Base-by-base conservation (phyloP, 192 early-diverging fungal genomes). In the Coemansia sp. region DNA sequence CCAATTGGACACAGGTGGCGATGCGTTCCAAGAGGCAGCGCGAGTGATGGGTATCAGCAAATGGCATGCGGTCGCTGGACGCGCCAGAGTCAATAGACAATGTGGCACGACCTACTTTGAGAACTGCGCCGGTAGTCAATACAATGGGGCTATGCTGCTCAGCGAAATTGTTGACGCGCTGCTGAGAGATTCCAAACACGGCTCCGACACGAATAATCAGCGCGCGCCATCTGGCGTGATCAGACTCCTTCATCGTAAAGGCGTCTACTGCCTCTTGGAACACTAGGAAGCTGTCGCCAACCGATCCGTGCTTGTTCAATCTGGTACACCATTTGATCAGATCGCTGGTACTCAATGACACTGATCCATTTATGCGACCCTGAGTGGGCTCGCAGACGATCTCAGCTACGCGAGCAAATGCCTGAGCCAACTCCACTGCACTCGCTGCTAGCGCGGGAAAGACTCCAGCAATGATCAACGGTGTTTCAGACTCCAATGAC, bases 301-400 rank as follows among this genome's bases (percentile, higher is more conserved):
- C 73, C 2, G 47, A 50, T 30, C 32, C 68, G 57, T 57, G 64
- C 33, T 42, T 43, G 35, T 86, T 80, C 64, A 95, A 85, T 62
- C 96, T 88, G 3, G 84, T 62, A 72, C 94, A 96, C 95, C 95
- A 98, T 66, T 94, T 94, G 77, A 97, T 86, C 40, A 98, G 77
- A 75, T 97, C 96, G 53, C 96, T 86, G 6, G 94, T 85, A 14
- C 93, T 93, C 30, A 95, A 85, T 35, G 70, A 17, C 91, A 10
- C 53, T 4, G 87, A 32, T 75, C 86, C 37, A 68, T 72, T 39
- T 3, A 47, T 30, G 13, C 66, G 85, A 10, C 82, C 79, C 8
- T 87, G 74, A 7, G 77, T 68, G 3, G 66, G 38, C 6, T 75
- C 69, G 47, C 76, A 62, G 33, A 84, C 71, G 23, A 76, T 75